Conservation (phyloP, 352 stramenopile genomes). For the Blastocystis sp. region DNA sequence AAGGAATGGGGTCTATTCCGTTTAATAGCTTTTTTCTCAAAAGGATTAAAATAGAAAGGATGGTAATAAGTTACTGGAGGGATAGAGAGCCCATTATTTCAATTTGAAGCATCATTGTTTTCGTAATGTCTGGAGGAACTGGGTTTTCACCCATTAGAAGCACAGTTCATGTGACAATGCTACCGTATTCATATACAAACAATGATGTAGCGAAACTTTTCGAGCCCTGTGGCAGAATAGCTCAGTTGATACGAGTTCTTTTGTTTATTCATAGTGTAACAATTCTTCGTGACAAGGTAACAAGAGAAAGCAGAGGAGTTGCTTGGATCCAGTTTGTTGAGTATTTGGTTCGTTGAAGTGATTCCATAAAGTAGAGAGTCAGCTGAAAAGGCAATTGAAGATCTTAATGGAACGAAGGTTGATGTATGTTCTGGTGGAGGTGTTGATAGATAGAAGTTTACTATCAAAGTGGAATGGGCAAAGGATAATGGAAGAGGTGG, state of each 20-base stretch:
- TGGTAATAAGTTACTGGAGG: background rate
- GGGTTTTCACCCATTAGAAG: conserved; percentile 59
- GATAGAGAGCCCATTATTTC: too few relatives aligned
- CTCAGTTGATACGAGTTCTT: conserved; percentile 67
- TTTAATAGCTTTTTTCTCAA: background rate
- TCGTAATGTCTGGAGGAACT: conserved; percentile 56
- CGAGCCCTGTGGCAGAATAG: conserved; percentile 76
- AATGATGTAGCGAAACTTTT: conserved; percentile 83
- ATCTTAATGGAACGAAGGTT: conserved; percentile 59
- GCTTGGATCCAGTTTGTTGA: conserved; percentile 81
- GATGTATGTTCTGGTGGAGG: background rate
- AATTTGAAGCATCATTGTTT: background rate
- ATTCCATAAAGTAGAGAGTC: conserved; percentile 12
- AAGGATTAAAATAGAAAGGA: background rate
- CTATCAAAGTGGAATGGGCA: conserved; percentile 76
- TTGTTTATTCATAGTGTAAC: conserved; percentile 69
- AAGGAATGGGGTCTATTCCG: background rate
- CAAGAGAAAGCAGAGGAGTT: conserved; percentile 77
- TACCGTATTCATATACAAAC: conserved; percentile 82
- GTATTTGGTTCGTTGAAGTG: conserved; percentile 73
- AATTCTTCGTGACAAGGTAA: conserved; percentile 78
- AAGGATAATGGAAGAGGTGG: conserved; percentile 78
- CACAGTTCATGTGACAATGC: conserved; percentile 82
- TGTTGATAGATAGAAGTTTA: conserved; percentile 74
- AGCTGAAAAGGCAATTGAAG: conserved; percentile 54